These are phyloP conservation scores for Fusarium praegraminearum DNA, from an alignment of 2,329 filamentous ascomycete genomes.

Conservation along the genomic window DNA sequence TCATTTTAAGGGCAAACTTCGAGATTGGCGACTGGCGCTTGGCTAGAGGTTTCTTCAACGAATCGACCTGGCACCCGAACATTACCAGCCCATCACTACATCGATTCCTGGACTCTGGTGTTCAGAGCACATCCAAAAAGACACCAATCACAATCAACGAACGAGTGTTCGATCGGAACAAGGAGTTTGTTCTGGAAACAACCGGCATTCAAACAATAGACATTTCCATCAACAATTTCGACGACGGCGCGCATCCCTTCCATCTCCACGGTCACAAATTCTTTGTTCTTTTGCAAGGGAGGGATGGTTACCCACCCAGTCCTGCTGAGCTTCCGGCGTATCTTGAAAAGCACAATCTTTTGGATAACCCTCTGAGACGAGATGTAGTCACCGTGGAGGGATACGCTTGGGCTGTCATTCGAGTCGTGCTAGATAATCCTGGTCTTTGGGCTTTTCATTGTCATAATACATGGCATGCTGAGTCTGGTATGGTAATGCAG, in stretches of 20 bases:
- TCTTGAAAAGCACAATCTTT: conserved; percentile 40
- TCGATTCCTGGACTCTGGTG: conserved; percentile 49
- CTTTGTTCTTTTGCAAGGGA: conserved; percentile 57
- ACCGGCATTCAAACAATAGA: conserved; percentile 65
- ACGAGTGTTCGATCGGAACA: conserved; percentile 45
- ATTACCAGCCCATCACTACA: conserved; percentile 53
- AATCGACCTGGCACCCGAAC: conserved; percentile 60
- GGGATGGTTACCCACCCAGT: conserved; percentile 52
- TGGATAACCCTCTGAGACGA: conserved; percentile 52
- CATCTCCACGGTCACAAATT: conserved; percentile 73
- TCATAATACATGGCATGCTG: conserved; percentile 69
- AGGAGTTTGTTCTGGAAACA: conserved; percentile 62
- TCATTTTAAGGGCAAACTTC: conserved; percentile 65
- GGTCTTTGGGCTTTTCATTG: conserved; percentile 71
- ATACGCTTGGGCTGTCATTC: conserved; percentile 66
- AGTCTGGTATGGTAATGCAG: conserved; percentile 71
- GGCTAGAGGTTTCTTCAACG: conserved; percentile 67
- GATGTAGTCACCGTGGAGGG: conserved; percentile 64
- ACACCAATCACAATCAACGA: conserved; percentile 48
- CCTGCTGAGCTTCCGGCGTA: conserved; percentile 43
- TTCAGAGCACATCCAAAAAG: conserved; percentile 25
- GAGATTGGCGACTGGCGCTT: conserved; percentile 67
- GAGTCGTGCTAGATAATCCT: conserved; percentile 68
- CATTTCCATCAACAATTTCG: conserved; percentile 70
- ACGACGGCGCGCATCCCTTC: conserved; percentile 60